phyloP scores from a whole-genome alignment of 768 basidiomycete genomes.

The Kwoniella sp. region DNA sequence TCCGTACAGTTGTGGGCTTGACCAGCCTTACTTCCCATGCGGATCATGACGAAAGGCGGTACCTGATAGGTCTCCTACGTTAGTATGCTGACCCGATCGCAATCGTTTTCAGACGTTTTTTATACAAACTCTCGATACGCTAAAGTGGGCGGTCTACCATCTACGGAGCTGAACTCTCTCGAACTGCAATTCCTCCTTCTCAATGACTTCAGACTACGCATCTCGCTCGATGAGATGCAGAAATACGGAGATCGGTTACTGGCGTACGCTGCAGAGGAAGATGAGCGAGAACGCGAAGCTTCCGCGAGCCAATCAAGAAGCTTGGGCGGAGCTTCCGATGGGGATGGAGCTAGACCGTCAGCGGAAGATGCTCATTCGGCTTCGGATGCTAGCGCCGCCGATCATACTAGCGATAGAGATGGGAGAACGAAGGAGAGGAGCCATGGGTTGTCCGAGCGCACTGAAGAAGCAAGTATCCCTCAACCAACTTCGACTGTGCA shows the following conservation, averaged over 20 bases:
- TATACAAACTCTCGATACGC: constrained; percentile 99
- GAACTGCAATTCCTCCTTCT: constrained; percentile 95
- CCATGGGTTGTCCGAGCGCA: neutral
- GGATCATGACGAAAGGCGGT: no score
- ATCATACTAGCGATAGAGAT: no score
- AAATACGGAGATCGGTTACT: constrained; percentile 89
- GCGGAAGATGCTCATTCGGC: neutral
- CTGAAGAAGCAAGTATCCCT: neutral
- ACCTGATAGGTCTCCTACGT: no score
- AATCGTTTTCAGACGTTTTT: constrained; percentile 70
- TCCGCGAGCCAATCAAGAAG: neutral
- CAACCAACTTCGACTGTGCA: neutral
- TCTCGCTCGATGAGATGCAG: constrained; percentile 88
- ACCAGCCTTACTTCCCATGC: no score
- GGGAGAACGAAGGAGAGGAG: neutral
- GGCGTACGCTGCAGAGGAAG: constrained; percentile 58
- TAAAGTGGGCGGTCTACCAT: constrained; percentile 94
- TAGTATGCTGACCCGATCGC: neutral
- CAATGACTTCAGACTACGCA: constrained; percentile 89
- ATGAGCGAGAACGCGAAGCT: constrained; percentile 10
- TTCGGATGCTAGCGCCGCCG: neutral
- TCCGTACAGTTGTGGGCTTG: no score
- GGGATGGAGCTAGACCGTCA: neutral
- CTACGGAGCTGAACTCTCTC: constrained; percentile 85
- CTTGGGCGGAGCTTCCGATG: neutral